Evolutionary conservation across 2,329 filamentous ascomycete genomes (phyloP).

Genomic region (Xylaria hypoxylon): DNA sequence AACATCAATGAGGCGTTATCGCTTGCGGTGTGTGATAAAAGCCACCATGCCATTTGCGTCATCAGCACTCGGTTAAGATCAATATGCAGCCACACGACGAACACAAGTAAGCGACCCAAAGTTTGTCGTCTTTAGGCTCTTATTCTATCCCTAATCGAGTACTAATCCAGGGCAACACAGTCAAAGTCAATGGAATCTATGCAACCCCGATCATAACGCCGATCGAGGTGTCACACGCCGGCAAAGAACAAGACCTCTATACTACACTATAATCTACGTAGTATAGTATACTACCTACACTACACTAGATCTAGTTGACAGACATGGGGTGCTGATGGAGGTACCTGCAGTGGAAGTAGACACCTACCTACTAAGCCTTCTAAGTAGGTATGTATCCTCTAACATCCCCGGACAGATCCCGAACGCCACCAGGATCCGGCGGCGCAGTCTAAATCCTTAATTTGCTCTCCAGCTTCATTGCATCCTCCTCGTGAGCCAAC

Average conservation of each 20-base stretch:
- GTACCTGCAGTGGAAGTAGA: too few species aligned
- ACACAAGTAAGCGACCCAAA: constrained; percentile 5
- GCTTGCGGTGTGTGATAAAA: too few species aligned
- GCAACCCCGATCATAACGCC: background rate
- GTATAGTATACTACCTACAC: too few species aligned
- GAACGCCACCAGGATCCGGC: background rate
- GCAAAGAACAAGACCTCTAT: too few species aligned
- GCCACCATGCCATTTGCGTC: too few species aligned
- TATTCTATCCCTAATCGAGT: too few species aligned
- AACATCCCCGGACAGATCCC: background rate
- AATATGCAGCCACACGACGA: background rate
- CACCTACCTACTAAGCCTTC: constrained; percentile 6
- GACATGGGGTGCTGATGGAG: too few species aligned
- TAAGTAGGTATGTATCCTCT: background rate
- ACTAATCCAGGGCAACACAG: too few species aligned
- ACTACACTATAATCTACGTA: background rate
- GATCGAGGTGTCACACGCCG: background rate
- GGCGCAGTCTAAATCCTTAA: constrained; percentile 9
- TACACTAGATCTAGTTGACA: too few species aligned
- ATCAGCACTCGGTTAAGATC: background rate
- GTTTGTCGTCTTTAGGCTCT: background rate
- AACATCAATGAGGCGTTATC: background rate
- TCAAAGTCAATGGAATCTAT: too few species aligned
- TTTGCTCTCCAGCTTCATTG: background rate
- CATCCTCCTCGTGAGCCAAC: background rate